Base-by-base conservation (phyloP, 768 basidiomycete genomes). In the Boletus patriciae region DNA sequence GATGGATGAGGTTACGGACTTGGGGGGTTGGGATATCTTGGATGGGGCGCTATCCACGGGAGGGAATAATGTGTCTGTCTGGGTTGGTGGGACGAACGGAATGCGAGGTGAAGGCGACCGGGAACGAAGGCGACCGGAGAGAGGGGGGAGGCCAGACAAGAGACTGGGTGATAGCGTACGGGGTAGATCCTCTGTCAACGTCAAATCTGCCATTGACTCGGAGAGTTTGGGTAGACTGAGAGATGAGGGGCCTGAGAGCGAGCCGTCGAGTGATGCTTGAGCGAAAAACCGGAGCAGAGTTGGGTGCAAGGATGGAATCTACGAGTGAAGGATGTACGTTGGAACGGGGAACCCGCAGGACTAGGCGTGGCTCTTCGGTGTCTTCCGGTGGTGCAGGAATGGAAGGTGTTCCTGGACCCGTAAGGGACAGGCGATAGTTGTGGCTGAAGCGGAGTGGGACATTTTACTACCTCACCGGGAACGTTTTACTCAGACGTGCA, bases 281-380 rank as follows among this genome's bases (percentile, higher is more conserved):
- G 66, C 31, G 78, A 77, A 58, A 82, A 77, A 27, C 81, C 83
- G 50, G n/a, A 51, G 4, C 8, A 33, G 15, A 9, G n/a, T 40
- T 57, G 16, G 41, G 42, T 25, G 6, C n/a, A 37, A 3, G n/a
- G 21, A 31, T 7, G 3, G 15, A 1, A 8, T 23, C 3, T 3
- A 25, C 33, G n/a, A 25, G 54, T 40, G 27, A 31, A 29, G 41
- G 18, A 79, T 79, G 54, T 59, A 85, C 85, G 78, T 83, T 33
- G 86, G 86, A 40, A 87, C 73, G 9, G 83, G 82, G 41, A n/a
- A 89, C 78, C 48, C 81, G 85, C 66, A 89, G 70, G 31, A 83
- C 74, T 36, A 87, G 76, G 58, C 65, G 58, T 3, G 62, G 56
- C 16, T 78, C 79, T 4, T 70, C 64, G 12, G 55, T 43, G 4